A percentile compares a stretch with the other conserved stretches of the same genome.
Conservation (phyloP, 2,329 filamentous ascomycete genomes). For the Phoma sp. region DNA sequence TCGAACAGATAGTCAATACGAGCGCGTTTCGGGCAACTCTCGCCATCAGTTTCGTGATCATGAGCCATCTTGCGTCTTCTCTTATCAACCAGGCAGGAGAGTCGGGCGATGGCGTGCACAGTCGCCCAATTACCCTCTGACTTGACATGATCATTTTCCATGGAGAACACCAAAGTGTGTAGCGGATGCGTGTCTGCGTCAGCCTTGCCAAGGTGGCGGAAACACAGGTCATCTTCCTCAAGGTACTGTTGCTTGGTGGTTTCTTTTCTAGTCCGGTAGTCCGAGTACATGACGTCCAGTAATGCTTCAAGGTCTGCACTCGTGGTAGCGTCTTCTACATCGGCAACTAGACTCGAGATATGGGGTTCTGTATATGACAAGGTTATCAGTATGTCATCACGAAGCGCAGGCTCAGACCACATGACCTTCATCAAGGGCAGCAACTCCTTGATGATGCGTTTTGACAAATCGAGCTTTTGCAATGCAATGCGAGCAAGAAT, state of each 20-base stretch:
- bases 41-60: constrained; percentile 28
- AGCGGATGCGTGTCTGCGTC: constrained; percentile 31
- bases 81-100: constrained; percentile 45
- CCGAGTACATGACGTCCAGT: constrained; percentile 72
- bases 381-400: constrained; percentile 76
- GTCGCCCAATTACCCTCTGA: constrained; percentile 46
- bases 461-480: constrained; percentile 70
- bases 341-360: constrained; percentile 41
- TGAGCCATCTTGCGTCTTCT: constrained; percentile 25
- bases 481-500: constrained; percentile 70
- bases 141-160: constrained; percentile 41
- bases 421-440: constrained; percentile 75
- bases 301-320: constrained; percentile 65
- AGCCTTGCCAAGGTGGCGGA: constrained; percentile 50
- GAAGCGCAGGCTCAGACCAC: constrained; percentile 70
- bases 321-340: constrained; percentile 30
- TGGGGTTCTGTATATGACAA: constrained; percentile 65
- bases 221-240: constrained; percentile 75
- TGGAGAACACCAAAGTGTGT: constrained; percentile 37
- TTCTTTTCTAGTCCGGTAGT: constrained; percentile 76
- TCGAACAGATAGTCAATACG: constrained; percentile 47
- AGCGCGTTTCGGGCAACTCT: constrained; percentile 44
- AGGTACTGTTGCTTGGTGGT: constrained; percentile 56
- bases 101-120: constrained; percentile 48
- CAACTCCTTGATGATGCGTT: constrained; percentile 64